Base-by-base conservation (phyloP, 192 early-diverging fungal species). In the Coemansia aciculifera region DNA sequence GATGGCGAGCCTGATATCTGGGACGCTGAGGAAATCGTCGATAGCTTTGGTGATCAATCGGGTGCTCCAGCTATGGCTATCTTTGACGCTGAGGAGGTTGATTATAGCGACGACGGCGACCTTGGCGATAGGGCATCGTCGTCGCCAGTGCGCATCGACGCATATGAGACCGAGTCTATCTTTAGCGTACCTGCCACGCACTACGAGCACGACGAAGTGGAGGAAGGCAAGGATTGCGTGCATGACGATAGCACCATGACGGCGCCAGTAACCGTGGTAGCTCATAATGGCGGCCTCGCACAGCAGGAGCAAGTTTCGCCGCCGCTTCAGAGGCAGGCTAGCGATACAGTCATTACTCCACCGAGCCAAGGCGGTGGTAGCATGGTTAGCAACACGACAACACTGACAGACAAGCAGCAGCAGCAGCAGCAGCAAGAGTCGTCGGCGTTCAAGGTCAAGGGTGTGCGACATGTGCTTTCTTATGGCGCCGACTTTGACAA, bases 401-500 rank as follows among this genome's bases (percentile, higher is more conserved):
- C 60, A 23, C 66, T 13, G 54, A 27, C 19, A 23, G 52, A 67
- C 24, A 43, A 54, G 48, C 69, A 63, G 21, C 64, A 52, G 7
- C 56, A 59, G 57, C 69, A 52, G 7, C 32, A 34, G 32, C 56
- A 59, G 34, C 36, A 62, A 31, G 42, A 44, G 23, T 81, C 75
- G 32, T 59, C 74, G 2, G 64, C 68, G 1, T 83, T 83, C 69
- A 74, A 66, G 39, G 67, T 83, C 40, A 83, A 74, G 69, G 81
- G 75, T 11, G 73, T 83, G 43, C 75, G 81, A 1, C 81, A 78
- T n/a, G 73, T 83, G 54, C 63, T 77, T 2, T 75, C 81, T 17
- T 75, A 72, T 24, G 75, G 76, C 8, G 67, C 72, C 0, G 81
- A 83, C 24, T 78, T 83, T 52, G 81, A 83, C 67, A 74, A 75